Percentiles rank a stretch among this genome's conserved stretches.
Conservation (phyloP, 2,329 filamentous ascomycete species). For the Colletotrichum somersetense region DNA sequence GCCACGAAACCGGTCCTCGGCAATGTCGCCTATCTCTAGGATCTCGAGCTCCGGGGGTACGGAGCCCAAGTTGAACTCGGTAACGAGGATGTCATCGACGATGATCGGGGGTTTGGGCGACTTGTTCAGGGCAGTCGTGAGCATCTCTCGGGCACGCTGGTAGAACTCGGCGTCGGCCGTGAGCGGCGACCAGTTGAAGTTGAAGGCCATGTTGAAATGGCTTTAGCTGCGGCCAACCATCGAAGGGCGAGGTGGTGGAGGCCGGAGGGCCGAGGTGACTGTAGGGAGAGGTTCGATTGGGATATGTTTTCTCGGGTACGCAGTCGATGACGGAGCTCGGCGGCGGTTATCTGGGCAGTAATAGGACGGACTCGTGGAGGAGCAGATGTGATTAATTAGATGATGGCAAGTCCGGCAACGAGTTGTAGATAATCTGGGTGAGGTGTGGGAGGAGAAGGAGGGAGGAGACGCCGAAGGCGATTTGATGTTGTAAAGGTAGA, state of each 20-base stretch:
- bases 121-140: conserved; percentile 96
- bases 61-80: conserved; percentile 95
- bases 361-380: conserved; percentile 34
- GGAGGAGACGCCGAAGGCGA: conserved; percentile 17
- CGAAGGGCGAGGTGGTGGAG: conserved; percentile 36
- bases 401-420: conserved; percentile 27
- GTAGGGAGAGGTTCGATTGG: conserved; percentile 17
- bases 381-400: conserved; percentile 25
- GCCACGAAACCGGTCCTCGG: conserved; percentile 95
- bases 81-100: conserved; percentile 98
- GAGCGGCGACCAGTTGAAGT: conserved; percentile 99
- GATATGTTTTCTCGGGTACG: conserved; percentile 9
- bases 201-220: conserved; percentile 91
- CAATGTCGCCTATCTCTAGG: conserved; percentile 95
- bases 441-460: conserved; percentile 15
- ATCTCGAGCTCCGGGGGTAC: conserved; percentile 97
- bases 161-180: conserved; percentile 95
- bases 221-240: conserved; percentile 48
- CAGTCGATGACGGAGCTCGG: conserved; percentile 17
- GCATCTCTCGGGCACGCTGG: conserved; percentile 89
- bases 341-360: not conserved
- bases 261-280: conserved; percentile 29
- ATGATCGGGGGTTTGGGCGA: conserved; percentile 98
- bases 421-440: conserved; percentile 19
- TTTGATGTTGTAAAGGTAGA: conserved; percentile 19